Evolutionary conservation across 2,329 filamentous ascomycete species (phyloP).

Genomic region (Lasiodiplodia sp.): DNA sequence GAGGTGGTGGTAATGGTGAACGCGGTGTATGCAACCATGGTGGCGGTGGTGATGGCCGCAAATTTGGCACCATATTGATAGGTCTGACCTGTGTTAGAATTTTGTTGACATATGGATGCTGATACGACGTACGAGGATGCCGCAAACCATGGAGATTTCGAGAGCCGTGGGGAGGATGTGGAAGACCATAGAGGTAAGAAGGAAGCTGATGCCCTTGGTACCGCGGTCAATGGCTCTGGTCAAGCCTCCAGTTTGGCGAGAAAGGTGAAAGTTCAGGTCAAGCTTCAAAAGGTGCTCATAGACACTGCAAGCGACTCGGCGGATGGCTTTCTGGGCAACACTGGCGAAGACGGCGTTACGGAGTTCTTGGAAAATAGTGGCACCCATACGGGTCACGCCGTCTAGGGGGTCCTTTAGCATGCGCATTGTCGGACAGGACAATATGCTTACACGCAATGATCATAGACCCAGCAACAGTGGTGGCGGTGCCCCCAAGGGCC

Average conservation of each 20-base stretch:
- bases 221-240: slow-evolving; percentile 95
- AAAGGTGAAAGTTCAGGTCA: slow-evolving; percentile 92
- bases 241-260: slow-evolving; percentile 91
- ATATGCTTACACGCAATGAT: slow-evolving; percentile 76
- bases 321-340: slow-evolving; percentile 95
- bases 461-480: slow-evolving; percentile 88
- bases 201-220: slow-evolving; percentile 97
- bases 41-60: slow-evolving; percentile 85
- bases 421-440: neutral
- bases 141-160: slow-evolving; percentile 94
- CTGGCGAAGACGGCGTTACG: slow-evolving; percentile 97
- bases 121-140: slow-evolving; percentile 70
- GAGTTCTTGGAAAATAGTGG: slow-evolving; percentile 89
- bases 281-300: slow-evolving; percentile 88
- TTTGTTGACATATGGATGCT: neutral
- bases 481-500: slow-evolving; percentile 85
- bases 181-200: slow-evolving; percentile 98
- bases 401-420: slow-evolving; percentile 56
- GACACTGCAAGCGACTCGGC: slow-evolving; percentile 87
- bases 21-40: slow-evolving; percentile 93
- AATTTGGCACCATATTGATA: slow-evolving; percentile 95
- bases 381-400: slow-evolving; percentile 84
- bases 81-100: slow-evolving; percentile 58
- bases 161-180: slow-evolving; percentile 92
- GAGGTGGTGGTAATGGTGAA: slow-evolving; percentile 97